phyloP scores from a whole-genome alignment of 2,329 filamentous ascomycete species.

The Sporothrix curviconia region DNA sequence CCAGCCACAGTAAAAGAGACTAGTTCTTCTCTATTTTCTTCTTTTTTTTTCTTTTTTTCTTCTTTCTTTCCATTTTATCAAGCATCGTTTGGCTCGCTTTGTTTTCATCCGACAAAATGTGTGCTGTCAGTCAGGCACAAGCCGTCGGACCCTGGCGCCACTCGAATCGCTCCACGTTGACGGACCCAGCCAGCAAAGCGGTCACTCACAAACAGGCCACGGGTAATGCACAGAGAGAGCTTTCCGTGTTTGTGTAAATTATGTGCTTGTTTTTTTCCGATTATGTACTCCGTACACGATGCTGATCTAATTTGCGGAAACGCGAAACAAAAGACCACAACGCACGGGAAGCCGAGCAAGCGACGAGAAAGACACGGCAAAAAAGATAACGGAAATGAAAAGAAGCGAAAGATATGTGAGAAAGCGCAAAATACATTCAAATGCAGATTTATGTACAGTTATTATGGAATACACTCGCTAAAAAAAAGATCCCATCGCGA shows the following conservation, averaged over 20 bases:
- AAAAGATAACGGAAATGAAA: neutral
- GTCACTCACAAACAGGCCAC: too few species aligned
- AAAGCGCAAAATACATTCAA: neutral
- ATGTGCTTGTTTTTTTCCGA: neutral
- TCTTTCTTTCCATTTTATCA: too few species aligned
- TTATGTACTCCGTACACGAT: neutral
- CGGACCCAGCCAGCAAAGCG: too few species aligned
- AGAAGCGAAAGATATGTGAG: neutral
- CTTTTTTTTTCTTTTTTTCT: too few species aligned
- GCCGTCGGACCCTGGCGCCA: too few species aligned
- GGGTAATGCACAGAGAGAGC: too few species aligned
- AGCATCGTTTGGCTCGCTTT: neutral
- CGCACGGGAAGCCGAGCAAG: neutral
- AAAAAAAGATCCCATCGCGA: neutral
- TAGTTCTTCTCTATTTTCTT: too few species aligned
- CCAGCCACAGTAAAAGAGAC: too few species aligned
- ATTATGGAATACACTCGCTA: slow-evolving; percentile 9
- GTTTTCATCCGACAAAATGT: too few species aligned
- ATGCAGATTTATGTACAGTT: slow-evolving; percentile 8
- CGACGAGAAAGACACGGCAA: neutral
- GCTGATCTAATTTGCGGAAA: neutral
- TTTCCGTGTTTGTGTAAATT: neutral
- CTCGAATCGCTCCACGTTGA: slow-evolving; percentile 2
- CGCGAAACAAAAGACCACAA: neutral
- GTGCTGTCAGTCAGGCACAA: too few species aligned